These are phyloP conservation scores for Boletus rubroflammeus DNA, from an alignment of 768 basidiomycete species.

Conservation along the genomic window DNA sequence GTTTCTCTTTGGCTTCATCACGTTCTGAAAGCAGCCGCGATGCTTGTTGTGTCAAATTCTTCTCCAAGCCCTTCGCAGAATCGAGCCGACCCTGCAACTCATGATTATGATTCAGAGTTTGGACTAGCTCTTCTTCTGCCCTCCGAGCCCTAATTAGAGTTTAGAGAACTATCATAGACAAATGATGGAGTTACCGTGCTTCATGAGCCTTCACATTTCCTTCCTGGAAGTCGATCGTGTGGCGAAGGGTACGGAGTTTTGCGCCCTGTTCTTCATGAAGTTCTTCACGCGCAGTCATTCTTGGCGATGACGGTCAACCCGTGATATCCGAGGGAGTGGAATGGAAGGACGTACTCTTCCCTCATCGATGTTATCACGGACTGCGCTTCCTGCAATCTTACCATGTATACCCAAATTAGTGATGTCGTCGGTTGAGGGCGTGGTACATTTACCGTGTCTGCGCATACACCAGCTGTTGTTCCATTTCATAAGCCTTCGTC, in stretches of 20 bases:
- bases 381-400: conserved; percentile 27
- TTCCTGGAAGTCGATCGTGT: conserved; percentile 32
- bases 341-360: conserved; percentile 31
- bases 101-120: conserved; percentile 20
- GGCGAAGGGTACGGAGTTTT: conserved; percentile 30
- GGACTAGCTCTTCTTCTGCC: conserved; percentile 18
- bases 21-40: conserved; percentile 25
- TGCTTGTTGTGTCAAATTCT: conserved; percentile 22
- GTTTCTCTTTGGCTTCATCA: conserved; percentile 18
- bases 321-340: conserved; percentile 9
- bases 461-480: conserved; percentile 23
- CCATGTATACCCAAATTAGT: conserved; percentile 10
- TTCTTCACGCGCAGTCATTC: conserved; percentile 23
- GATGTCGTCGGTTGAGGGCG: background rate
- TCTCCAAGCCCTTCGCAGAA: conserved; percentile 21
- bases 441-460: conserved; percentile 19
- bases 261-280: conserved; percentile 21
- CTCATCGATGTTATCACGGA: conserved; percentile 26
- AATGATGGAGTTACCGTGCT: conserved; percentile 18
- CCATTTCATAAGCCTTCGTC: conserved; percentile 23
- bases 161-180: conserved; percentile 5
- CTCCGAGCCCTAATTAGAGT: conserved; percentile 15
- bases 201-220: conserved; percentile 25
- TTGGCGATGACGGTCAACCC: conserved; percentile 12
- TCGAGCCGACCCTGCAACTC: conserved; percentile 30